These are phyloP conservation scores for Arthroderma sp. DNA, from an alignment of 2,329 filamentous ascomycete genomes.

Conservation along the genomic window DNA sequence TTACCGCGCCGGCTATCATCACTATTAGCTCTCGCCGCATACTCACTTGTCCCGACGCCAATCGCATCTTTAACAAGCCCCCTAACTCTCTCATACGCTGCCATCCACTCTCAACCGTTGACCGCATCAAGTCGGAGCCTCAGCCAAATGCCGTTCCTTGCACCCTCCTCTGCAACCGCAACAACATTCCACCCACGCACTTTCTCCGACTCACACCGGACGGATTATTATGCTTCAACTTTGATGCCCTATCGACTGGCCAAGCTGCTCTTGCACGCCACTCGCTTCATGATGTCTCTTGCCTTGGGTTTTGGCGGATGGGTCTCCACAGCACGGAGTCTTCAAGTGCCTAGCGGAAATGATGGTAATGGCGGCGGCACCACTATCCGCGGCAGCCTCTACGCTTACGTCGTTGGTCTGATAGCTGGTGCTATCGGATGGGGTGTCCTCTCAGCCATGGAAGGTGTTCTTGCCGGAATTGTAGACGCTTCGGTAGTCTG, in stretches of 20 bases:
- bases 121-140: conserved; percentile 64
- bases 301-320: conserved; percentile 90
- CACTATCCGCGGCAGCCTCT: conserved; percentile 60
- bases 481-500: conserved; percentile 83
- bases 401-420: conserved; percentile 86
- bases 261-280: conserved; percentile 82
- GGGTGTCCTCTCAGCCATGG: conserved; percentile 81
- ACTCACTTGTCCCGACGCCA: conserved; percentile 71
- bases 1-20: conserved; percentile 64
- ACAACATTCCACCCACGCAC: conserved; percentile 44
- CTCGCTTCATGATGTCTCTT: conserved; percentile 79
- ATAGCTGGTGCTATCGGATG: conserved; percentile 92
- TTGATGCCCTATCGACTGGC: conserved; percentile 82
- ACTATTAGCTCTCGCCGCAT: conserved; percentile 56
- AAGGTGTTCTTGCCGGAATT: conserved; percentile 74
- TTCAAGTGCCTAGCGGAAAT: conserved; percentile 39
- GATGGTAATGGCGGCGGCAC: conserved; percentile 32
- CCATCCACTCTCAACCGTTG: conserved; percentile 81
- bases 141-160: conserved; percentile 69
- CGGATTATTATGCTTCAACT: conserved; percentile 33
- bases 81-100: conserved; percentile 78
- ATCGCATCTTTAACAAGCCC: conserved; percentile 81
- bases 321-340: conserved; percentile 77
- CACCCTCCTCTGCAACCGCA: conserved; percentile 52
- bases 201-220: conserved; percentile 29